Conservation (phyloP, 139 green algal genomes). For the Zygnema circumcarinatum region DNA sequence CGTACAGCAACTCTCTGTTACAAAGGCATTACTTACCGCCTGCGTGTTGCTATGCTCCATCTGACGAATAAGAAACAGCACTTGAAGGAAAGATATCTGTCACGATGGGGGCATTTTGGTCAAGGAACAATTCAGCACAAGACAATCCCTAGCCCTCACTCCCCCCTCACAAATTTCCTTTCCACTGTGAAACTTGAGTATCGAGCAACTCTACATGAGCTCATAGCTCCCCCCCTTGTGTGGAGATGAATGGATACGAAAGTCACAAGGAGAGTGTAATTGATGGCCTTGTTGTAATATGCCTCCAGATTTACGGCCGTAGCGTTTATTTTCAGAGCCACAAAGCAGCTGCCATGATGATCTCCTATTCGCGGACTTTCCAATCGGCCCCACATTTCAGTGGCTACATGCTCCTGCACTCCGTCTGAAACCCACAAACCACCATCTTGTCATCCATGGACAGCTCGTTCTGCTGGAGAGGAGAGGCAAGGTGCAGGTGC, state of each 20-base stretch:
- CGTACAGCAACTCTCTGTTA: too few species aligned
- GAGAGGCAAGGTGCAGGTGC: too few species aligned
- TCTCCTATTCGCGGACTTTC: constrained; percentile 21
- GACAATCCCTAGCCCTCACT: too few species aligned
- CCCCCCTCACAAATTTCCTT: too few species aligned
- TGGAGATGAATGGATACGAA: too few species aligned
- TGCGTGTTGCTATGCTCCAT: constrained; percentile 74
- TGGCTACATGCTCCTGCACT: constrained; percentile 37
- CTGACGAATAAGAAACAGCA: constrained; percentile 79
- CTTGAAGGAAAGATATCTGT: constrained; percentile 66
- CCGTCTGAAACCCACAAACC: background rate
- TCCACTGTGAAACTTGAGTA: too few species aligned
- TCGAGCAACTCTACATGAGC: too few species aligned
- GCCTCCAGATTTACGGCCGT: constrained; percentile 70
- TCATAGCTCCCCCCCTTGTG: too few species aligned
- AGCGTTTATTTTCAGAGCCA: constrained; percentile 65
- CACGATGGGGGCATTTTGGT: background rate
- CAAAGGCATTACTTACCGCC: too few species aligned
- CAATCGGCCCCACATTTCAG: constrained; percentile 30
- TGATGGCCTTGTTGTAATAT: constrained; percentile 78
- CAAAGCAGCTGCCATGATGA: constrained; percentile 33
- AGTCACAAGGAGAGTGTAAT: constrained; percentile 79
- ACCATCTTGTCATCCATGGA: background rate
- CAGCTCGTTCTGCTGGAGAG: too few species aligned
- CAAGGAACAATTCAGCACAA: too few species aligned